Conservation (phyloP, 2,329 filamentous ascomycete species). For the Penicillium hordei region DNA sequence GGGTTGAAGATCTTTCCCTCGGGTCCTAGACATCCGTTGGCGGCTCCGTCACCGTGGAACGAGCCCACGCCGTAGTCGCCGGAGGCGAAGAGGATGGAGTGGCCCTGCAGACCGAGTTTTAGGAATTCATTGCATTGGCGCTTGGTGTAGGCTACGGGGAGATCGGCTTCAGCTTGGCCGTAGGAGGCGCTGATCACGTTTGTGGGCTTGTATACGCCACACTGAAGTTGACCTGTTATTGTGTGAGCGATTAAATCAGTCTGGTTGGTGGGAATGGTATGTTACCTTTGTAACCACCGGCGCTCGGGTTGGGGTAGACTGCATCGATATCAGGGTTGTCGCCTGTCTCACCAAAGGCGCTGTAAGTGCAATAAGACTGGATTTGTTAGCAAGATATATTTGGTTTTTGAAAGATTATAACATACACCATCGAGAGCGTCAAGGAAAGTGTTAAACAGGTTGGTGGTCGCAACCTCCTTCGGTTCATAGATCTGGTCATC, state of each 20-base stretch:
- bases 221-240: constrained; percentile 42
- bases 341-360: constrained; percentile 52
- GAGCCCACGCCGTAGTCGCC: constrained; percentile 37
- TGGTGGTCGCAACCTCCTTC: constrained; percentile 29
- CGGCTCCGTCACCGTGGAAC: constrained; percentile 38
- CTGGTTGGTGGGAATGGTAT: constrained; percentile 36
- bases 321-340: constrained; percentile 52
- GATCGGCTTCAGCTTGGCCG: constrained; percentile 54
- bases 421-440: constrained; percentile 52
- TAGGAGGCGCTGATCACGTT: constrained; percentile 60
- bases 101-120: constrained; percentile 49
- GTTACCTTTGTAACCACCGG: constrained; percentile 52
- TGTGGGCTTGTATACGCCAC: constrained; percentile 54
- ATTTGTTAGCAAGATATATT: background rate
- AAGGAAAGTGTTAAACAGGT: constrained; percentile 50
- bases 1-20: constrained; percentile 50
- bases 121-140: constrained; percentile 50
- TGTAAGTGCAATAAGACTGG: constrained; percentile 53
- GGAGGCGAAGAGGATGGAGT: constrained; percentile 33
- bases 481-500: constrained; percentile 49
- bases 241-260: constrained; percentile 19
- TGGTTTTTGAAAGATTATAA: background rate
- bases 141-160: constrained; percentile 56
- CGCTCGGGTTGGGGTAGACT: constrained; percentile 50
- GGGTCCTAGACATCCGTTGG: constrained; percentile 43